A percentile compares a stretch with the other conserved stretches of the same genome.
Conservation (phyloP, 495 filamentous ascomycete species). For the Cercophora newfieldiana region DNA sequence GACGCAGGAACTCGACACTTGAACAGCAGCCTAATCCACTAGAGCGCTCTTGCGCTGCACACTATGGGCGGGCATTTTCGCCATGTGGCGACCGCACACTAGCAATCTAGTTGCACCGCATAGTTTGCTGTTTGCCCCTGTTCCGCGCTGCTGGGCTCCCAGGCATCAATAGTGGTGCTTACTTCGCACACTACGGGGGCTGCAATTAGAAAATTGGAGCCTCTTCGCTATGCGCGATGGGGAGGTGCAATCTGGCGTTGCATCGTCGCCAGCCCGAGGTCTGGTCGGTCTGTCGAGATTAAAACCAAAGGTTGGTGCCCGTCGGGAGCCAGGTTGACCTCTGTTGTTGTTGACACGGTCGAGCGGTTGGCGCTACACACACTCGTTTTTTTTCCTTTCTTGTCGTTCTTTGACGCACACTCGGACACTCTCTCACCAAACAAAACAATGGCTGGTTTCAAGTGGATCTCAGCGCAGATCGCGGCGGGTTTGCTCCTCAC, state of each 20-base stretch:
- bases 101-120: no score
- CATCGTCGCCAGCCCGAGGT: neutral
- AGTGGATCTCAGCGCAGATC: conserved; percentile 3
- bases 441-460: conserved; percentile 10
- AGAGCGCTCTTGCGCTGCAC: no score
- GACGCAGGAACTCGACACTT: no score
- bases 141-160: no score
- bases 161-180: no score
- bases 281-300: neutral
- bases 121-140: no score
- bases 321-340: neutral
- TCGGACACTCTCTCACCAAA: neutral
- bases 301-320: neutral
- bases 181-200: neutral
- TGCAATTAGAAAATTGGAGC: neutral
- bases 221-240: neutral
- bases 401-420: neutral
- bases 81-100: no score
- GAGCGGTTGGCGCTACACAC: neutral
- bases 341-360: no score
- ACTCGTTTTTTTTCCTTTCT: neutral
- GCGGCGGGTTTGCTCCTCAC: conserved; percentile 18
- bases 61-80: no score
- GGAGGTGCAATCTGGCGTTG: neutral
- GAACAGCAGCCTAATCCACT: no score